Percentiles rank a stretch among this genome's conserved stretches.
Evolutionary conservation across 2,329 filamentous ascomycete species (phyloP).

Genomic region (Raffaelea ambrosiae): DNA sequence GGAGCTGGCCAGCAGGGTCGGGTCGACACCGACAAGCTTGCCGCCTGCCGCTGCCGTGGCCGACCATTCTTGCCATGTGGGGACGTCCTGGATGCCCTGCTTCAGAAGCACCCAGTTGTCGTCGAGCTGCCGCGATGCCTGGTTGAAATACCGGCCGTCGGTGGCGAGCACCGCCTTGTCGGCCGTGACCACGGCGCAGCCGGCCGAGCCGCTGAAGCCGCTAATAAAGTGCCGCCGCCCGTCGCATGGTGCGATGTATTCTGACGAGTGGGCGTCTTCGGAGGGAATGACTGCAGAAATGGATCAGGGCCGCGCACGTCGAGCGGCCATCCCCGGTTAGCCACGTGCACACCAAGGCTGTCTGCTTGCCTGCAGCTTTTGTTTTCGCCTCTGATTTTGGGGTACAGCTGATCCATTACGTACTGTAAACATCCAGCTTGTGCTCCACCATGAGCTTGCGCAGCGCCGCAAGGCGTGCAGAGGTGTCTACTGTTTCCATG

Average conservation of each 20-base stretch:
- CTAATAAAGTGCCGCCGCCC: slow-evolving; percentile 84
- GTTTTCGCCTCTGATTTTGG: too few relatives aligned
- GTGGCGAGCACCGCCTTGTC: slow-evolving; percentile 86
- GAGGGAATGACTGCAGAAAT: slow-evolving; percentile 90
- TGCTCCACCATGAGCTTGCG: slow-evolving; percentile 80
- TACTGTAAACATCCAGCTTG: slow-evolving; percentile 89
- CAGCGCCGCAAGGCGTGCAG: slow-evolving; percentile 64
- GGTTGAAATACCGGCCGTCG: slow-evolving; percentile 96
- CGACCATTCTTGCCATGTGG: slow-evolving; percentile 96
- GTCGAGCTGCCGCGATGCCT: slow-evolving; percentile 85
- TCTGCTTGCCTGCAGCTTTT: too few relatives aligned
- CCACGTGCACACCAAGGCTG: too few relatives aligned
- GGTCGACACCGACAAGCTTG: slow-evolving; percentile 85
- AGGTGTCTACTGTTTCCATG: slow-evolving; percentile 76
- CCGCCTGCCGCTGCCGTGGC: slow-evolving; percentile 78
- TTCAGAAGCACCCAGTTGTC: slow-evolving; percentile 86
- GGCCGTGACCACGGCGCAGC: slow-evolving; percentile 79
- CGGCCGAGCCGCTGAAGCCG: slow-evolving; percentile 91
- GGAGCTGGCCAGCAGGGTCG: slow-evolving; percentile 68
- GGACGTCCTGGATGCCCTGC: slow-evolving; percentile 86
- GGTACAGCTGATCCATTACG: too few relatives aligned
- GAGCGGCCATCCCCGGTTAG: slow-evolving; percentile 1
- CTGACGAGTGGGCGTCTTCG: slow-evolving; percentile 94
- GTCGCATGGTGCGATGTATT: slow-evolving; percentile 97
- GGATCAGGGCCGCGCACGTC: slow-evolving; percentile 20